phyloP scores from a whole-genome alignment of 257 asterid species.

The Phtheirospermum japonicum region DNA sequence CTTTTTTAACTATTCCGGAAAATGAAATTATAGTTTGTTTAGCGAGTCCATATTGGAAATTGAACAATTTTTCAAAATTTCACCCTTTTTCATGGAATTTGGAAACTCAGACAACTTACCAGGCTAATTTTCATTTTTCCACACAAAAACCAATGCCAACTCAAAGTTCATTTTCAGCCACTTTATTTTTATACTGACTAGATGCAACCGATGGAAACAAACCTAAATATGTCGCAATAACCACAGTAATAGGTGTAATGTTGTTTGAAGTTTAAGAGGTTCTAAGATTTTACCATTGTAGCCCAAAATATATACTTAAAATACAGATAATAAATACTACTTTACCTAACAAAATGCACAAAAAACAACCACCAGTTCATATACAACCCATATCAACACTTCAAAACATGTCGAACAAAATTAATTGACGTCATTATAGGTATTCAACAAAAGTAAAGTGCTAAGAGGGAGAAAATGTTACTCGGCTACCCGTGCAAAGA shows the following conservation, averaged over 20 bases:
- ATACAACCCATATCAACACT: constrained; percentile 19
- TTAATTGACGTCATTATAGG: constrained; percentile 17
- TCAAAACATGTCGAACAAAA: constrained; percentile 24
- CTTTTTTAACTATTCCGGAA: too few species aligned
- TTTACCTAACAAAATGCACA: constrained; percentile 17
- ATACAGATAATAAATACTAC: not conserved
- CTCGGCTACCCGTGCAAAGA: constrained; percentile 94
- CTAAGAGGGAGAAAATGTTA: constrained; percentile 46
- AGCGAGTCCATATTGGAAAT: too few species aligned
- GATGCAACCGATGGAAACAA: constrained; percentile 10
- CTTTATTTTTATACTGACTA: not conserved
- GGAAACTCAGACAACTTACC: too few species aligned
- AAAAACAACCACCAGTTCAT: not conserved
- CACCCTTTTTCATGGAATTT: too few species aligned
- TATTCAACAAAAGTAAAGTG: constrained; percentile 22
- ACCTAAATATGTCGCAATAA: too few species aligned
- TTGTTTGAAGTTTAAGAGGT: not conserved
- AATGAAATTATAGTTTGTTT: too few species aligned
- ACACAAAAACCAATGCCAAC: too few species aligned
- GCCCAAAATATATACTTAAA: not conserved
- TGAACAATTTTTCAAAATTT: too few species aligned
- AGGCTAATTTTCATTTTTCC: too few species aligned
- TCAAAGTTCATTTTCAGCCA: too few species aligned
- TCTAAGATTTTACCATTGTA: constrained; percentile 2
- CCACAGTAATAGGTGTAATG: too few species aligned